Evolutionary conservation across 805 yeast genomes (phyloP), one percentile per base, ranked within the genome.

Genomic region (Cyberlindnera xishuangbannaensis): DNA sequence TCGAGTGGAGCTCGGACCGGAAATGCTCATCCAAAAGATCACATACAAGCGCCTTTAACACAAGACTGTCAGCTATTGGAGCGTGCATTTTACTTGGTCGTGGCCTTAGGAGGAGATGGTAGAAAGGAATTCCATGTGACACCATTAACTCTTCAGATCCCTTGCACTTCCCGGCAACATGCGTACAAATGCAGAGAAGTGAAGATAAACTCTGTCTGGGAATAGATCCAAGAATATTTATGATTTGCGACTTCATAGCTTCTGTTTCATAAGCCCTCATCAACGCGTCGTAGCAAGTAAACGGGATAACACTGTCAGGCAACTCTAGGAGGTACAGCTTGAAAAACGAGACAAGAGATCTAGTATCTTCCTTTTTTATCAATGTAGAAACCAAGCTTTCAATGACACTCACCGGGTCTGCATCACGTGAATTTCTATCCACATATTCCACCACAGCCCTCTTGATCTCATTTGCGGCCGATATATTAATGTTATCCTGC

Each of bases 271-370:
- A 51, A 2, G 34, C 20, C 7, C 23, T 36, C 14, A 40, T 30
- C 11, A 56, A 26, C 2, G 51, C 33, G 12, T 56, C 61, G 36
- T 48, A 54, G 4, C 50, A 38, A 1, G 48, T 43, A 36, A 56
- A 54, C 1, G 77, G 71, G 4, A 73, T 59, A 17, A 77, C 51
- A 18, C 81, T 68, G 43, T 75, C 80, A 0, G 82, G 82, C 24
- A 76, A 52, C 45, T 77, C 83, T 54, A 76, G 55, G 20, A 77
- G 59, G 62, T 74, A 76, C 20, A 71, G 49, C 45, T 76, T 76
- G 37, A 76, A 55, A 14, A 73, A 58, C 33, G 67, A 65, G 5
- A 59, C 33, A 36, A 61, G 45, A 23, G 48, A 53, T 7, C 26
- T 30, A 1, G 40, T 15, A 4, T 31, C 18, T 17, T 27, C 28